These are phyloP conservation scores for Fusarium luffae DNA, from an alignment of 2,329 filamentous ascomycete species.

Conservation along the genomic window DNA sequence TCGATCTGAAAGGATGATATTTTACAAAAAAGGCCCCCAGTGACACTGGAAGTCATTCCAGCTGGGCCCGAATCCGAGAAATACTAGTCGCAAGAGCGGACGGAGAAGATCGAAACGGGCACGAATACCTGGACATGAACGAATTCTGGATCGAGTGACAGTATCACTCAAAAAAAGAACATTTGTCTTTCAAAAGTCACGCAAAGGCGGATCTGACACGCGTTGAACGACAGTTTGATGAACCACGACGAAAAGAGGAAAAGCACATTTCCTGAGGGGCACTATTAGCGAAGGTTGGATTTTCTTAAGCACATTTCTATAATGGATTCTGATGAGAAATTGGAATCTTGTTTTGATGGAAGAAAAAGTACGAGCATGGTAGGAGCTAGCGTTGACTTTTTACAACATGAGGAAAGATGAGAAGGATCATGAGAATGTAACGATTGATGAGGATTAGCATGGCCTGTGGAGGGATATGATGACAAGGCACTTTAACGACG, in stretches of 20 bases:
- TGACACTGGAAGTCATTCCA: neutral
- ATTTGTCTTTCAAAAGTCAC: constrained; percentile 5
- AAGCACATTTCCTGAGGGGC: constrained; percentile 13
- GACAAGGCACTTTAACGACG: constrained; percentile 43
- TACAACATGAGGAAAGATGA: constrained; percentile 20
- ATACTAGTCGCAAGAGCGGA: neutral
- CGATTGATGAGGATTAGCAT: constrained; percentile 34
- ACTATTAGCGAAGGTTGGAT: constrained; percentile 15
- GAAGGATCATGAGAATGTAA: constrained; percentile 28
- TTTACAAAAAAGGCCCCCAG: neutral
- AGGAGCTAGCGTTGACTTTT: constrained; percentile 40
- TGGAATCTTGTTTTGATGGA: constrained; percentile 3
- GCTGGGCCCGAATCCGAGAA: neutral
- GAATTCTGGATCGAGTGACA: constrained; percentile 19
- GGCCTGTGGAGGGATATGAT: constrained; percentile 35
- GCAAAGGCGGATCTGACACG: neutral
- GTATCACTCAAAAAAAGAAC: constrained; percentile 11
- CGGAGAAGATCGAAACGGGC: neutral
- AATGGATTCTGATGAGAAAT: constrained; percentile 6
- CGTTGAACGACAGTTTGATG: constrained; percentile 27
- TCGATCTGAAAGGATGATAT: constrained; percentile 7
- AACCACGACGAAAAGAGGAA: constrained; percentile 35
- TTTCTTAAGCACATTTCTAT: neutral
- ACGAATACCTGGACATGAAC: constrained; percentile 6
- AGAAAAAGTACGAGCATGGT: constrained; percentile 39